phyloP scores from a whole-genome alignment of 192 early-diverging fungal species.

The Backusella sp. region DNA sequence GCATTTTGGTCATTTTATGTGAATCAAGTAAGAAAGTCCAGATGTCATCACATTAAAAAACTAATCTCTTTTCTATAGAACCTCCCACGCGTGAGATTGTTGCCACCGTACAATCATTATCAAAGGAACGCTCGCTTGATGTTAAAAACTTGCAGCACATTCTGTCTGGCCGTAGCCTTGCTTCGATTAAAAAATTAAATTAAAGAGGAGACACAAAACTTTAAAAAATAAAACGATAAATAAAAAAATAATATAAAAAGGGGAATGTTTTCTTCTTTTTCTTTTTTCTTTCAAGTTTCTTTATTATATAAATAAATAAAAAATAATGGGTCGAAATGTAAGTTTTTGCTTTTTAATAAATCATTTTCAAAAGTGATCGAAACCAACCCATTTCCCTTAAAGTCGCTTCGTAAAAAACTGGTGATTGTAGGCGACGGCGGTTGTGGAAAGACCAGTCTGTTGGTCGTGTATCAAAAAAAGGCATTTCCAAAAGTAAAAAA shows the following conservation, averaged over 20 bases:
- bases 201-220: background rate
- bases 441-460: constrained; percentile 76
- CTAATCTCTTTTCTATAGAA: background rate
- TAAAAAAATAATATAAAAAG: background rate
- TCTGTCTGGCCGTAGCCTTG: constrained; percentile 2
- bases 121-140: constrained; percentile 12
- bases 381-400: too few relatives aligned
- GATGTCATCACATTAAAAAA: background rate
- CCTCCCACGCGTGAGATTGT: constrained; percentile 11
- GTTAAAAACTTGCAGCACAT: constrained; percentile 6
- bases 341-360: background rate
- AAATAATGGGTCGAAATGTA: constrained; percentile 4
- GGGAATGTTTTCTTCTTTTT: constrained; percentile 1
- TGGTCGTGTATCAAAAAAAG: constrained; percentile 70
- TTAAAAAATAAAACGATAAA: background rate
- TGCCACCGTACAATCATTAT: background rate
- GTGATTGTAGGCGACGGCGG: constrained; percentile 83
- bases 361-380: background rate
- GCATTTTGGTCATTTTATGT: constrained; percentile 61
- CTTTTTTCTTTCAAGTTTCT: background rate
- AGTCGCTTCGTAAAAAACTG: constrained; percentile 55
- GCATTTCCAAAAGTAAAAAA: constrained; percentile 74
- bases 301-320: background rate
- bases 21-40: constrained; percentile 48
- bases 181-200: constrained; percentile 1